phyloP scores from a whole-genome alignment of 768 basidiomycete species.

The Peribolospora baueri region DNA sequence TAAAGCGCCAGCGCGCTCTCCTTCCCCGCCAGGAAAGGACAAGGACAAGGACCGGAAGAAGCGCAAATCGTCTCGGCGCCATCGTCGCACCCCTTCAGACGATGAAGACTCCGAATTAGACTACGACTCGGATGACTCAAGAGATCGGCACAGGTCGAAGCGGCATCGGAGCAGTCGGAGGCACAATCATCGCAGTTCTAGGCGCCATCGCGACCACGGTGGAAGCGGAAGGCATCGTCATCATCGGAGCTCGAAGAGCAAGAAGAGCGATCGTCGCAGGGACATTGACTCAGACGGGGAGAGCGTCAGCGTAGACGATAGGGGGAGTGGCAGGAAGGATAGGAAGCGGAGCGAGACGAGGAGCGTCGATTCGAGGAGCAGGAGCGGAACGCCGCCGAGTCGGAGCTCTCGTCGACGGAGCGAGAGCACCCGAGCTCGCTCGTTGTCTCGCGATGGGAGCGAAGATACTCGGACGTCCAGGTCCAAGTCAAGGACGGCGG shows the following conservation, averaged over 20 bases:
- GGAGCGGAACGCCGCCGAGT: no score
- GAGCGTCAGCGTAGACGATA: not conserved
- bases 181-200: not conserved
- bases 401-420: not conserved
- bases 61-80: constrained; percentile 25
- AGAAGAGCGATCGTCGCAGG: no score
- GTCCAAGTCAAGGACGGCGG: not conserved
- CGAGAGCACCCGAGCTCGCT: not conserved
- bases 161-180: constrained; percentile 21
- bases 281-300: not conserved
- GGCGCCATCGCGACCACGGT: not conserved
- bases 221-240: no score
- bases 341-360: not conserved
- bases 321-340: not conserved
- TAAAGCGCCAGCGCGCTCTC: constrained; percentile 32
- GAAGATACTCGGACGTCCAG: not conserved
- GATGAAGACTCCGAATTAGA: not conserved
- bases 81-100: not conserved
- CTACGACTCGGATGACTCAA: not conserved
- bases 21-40: not conserved
- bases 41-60: not conserved
- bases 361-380: no score
- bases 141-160: not conserved
- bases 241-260: no score
- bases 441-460: not conserved